A percentile compares a stretch with the other conserved stretches of the same genome.
Conservation (phyloP, 805 yeast species). For the Cyberlindnera subsufficiens region DNA sequence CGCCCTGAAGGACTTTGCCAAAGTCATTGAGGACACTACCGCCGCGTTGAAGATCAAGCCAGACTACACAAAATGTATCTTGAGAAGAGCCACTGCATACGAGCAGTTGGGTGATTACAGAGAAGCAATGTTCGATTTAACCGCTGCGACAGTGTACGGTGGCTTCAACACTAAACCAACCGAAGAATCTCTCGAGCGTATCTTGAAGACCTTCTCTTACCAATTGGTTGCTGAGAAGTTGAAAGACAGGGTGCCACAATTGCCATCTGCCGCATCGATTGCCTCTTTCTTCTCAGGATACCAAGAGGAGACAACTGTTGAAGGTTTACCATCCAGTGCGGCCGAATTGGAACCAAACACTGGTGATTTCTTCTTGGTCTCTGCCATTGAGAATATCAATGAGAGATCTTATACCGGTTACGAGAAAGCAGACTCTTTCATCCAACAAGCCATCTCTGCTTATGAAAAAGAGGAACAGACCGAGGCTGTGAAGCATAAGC, state of each 20-base stretch:
- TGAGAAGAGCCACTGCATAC: conserved; percentile 90
- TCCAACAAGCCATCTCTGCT: conserved; percentile 53
- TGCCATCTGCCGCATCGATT: conserved; percentile 81
- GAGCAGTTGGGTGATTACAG: conserved; percentile 73
- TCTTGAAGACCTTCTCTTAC: conserved; percentile 74
- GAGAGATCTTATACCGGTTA: conserved; percentile 35
- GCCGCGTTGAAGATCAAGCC: conserved; percentile 82
- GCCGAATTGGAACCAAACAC: conserved; percentile 33
- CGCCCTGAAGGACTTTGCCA: conserved; percentile 70
- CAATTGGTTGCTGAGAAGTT: conserved; percentile 59
- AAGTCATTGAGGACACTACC: conserved; percentile 84
- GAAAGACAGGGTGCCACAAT: conserved; percentile 29
- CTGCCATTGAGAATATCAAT: conserved; percentile 55
- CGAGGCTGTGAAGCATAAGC: conserved; percentile 28
- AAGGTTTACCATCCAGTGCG: conserved; percentile 33
- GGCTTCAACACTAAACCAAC: conserved; percentile 74
- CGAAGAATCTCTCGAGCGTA: conserved; percentile 82
- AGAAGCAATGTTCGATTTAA: conserved; percentile 87
- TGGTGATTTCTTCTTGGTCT: conserved; percentile 58
- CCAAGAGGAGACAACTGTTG: conserved; percentile 42
- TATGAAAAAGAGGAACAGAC: conserved; percentile 26
- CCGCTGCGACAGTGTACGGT: conserved; percentile 81
- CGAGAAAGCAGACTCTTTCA: conserved; percentile 30
- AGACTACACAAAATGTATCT: conserved; percentile 83
- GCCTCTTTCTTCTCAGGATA: conserved; percentile 89